Evolutionary conservation across 1,284 basidiomycete genomes (phyloP), one percentile per base, ranked within the genome.

Genomic region (Trichosporon sp.): DNA sequence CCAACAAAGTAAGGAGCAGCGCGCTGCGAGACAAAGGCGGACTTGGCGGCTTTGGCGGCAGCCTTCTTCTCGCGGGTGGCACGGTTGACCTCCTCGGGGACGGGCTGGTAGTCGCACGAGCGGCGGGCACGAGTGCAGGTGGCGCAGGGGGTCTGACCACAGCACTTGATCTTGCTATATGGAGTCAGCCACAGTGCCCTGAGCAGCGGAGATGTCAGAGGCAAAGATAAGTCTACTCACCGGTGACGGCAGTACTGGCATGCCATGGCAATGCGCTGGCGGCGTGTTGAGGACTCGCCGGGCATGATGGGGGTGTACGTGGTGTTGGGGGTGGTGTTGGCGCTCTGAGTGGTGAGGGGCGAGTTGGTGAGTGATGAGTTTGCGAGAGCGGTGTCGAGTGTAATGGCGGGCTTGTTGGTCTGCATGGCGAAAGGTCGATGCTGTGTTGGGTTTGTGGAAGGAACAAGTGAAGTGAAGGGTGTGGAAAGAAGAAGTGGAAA

Each of bases 81-180:
- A 21, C 73, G 70, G 70, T 79, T 80, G 58, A 77, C 73, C 64
- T 79, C 77, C 63, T 80, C 77, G 19, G 80, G 75, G 11, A 81
- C 78, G 6, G 78, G 76, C 14, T 75, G 72, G 65, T 80, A 80
- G 36, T 76, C 77, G 67, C 80, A 81, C 1, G 67, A 64, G 27
- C 77, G 74, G 44, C 74, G 71, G 5, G 77, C 73, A 14, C 78
- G 75, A 8, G 70, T 70, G 69, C 80, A 81, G 72, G 80, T 80
- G 34, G 74, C 66, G 59, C 80, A 81, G 10, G 78, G 76, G 13
- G 70, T 46, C 14, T 70, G 73, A 32, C 80, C 80, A 49, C 77
- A 76, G 70, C 80, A 81, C 67, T 76, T 71, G 60, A 81, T 81
- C 65, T 81, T 81, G 44, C 80, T 80, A 44, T 59, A 19, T 16